Percentiles rank a stretch among this genome's conserved stretches.
Conservation (phyloP, 257 asterid species). For the Solanum medicagineum region DNA sequence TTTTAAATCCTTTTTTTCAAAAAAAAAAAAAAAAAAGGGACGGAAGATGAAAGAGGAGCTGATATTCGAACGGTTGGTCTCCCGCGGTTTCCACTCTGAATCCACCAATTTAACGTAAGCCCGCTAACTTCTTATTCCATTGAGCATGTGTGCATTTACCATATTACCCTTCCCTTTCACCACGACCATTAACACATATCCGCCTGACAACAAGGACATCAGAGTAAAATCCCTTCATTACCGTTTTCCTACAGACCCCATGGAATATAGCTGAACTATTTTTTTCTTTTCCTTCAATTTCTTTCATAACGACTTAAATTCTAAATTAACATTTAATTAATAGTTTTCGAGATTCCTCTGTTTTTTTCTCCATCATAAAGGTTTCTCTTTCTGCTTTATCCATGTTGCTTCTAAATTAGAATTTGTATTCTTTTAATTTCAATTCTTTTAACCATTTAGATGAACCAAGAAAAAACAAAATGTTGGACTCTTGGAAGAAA, state of each 20-base stretch:
- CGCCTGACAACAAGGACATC: background rate
- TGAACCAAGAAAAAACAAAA: slow-evolving; percentile 1
- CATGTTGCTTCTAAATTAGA: background rate
- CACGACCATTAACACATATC: too few species aligned
- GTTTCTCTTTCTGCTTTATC: background rate
- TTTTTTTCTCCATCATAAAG: background rate
- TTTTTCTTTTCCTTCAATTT: background rate
- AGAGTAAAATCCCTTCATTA: background rate
- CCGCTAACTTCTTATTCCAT: background rate
- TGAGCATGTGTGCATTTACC: background rate
- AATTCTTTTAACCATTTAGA: background rate
- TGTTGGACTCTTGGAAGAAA: slow-evolving; percentile 52
- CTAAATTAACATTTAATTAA: background rate
- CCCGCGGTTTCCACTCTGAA: background rate
- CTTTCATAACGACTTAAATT: background rate
- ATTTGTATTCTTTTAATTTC: background rate
- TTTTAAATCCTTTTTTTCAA: too few species aligned
- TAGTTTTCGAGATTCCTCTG: background rate
- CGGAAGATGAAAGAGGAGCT: background rate
- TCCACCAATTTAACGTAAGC: background rate
- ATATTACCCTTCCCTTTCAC: background rate
- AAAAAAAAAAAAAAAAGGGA: background rate
- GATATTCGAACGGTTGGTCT: background rate
- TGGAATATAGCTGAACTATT: background rate
- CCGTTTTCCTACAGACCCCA: background rate